phyloP scores from a whole-genome alignment of 495 filamentous ascomycete genomes.

The Hyaloscypha variabilis region DNA sequence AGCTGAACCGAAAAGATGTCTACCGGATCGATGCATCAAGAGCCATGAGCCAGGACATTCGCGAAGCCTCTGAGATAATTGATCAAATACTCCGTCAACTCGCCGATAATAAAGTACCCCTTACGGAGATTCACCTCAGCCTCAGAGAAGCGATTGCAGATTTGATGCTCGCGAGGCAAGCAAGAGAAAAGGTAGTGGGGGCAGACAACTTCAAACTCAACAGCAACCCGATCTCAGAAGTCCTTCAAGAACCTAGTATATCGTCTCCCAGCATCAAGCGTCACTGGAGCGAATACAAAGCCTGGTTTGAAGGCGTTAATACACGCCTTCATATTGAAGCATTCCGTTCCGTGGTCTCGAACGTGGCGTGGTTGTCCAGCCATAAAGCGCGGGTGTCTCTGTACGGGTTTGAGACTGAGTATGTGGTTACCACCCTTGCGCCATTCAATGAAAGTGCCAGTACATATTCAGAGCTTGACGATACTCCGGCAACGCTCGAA shows the following conservation, averaged over 20 bases:
- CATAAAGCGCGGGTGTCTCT: neutral
- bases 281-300: neutral
- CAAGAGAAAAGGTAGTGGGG: neutral
- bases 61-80: neutral
- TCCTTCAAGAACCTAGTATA: neutral
- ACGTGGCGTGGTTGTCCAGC: neutral
- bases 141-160: neutral
- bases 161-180: neutral
- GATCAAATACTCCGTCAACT: neutral
- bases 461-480: too few species aligned
- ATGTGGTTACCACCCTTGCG: neutral
- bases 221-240: neutral
- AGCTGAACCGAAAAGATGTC: neutral
- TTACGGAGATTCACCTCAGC: neutral
- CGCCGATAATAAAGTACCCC: neutral
- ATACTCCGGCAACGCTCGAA: too few species aligned
- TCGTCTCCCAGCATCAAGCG: neutral
- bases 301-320: neutral
- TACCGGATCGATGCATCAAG: neutral
- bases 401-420: neutral
- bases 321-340: neutral
- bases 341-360: neutral
- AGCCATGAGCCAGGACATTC: neutral
- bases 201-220: neutral
- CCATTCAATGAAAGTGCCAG: neutral